phyloP scores from a whole-genome alignment of 768 basidiomycete genomes.

The Calocybe cyanea region DNA sequence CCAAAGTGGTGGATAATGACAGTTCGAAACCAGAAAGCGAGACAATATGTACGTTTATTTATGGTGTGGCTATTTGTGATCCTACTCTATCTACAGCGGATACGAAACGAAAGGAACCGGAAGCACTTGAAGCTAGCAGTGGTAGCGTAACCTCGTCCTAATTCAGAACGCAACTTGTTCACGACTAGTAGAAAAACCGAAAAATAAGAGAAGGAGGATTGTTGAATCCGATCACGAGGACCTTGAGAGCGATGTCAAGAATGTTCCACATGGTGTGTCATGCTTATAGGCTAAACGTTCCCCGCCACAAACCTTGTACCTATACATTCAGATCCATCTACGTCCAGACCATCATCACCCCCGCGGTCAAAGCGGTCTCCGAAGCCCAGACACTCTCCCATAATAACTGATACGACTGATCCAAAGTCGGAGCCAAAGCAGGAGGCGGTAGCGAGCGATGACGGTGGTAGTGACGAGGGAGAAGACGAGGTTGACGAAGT shows the following conservation, averaged over 20 bases:
- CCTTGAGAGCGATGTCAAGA: slow-evolving; percentile 12
- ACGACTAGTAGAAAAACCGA: slow-evolving; percentile 21
- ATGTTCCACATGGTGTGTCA: no score
- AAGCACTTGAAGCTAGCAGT: slow-evolving; percentile 19
- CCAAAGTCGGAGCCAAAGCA: slow-evolving; percentile 26
- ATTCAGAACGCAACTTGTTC: neutral
- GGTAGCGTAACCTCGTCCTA: slow-evolving; percentile 3
- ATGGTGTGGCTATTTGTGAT: slow-evolving; percentile 20
- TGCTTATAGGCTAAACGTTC: no score
- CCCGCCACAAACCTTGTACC: neutral
- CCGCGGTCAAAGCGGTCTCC: slow-evolving; percentile 4
- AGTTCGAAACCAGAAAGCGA: slow-evolving; percentile 5
- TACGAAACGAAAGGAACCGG: slow-evolving; percentile 33
- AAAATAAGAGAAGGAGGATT: slow-evolving; percentile 51
- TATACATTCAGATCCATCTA: slow-evolving; percentile 13
- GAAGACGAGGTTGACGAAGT: slow-evolving; percentile 29
- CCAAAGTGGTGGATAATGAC: no score
- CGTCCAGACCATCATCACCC: slow-evolving; percentile 8
- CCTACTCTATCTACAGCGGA: slow-evolving; percentile 23
- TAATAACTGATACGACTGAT: slow-evolving; percentile 22
- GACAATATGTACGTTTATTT: slow-evolving; percentile 29
- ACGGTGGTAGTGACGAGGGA: slow-evolving; percentile 32
- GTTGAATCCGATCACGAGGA: slow-evolving; percentile 54
- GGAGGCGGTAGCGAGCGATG: slow-evolving; percentile 16
- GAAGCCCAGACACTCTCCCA: slow-evolving; percentile 22